Percentiles rank a stretch among this genome's conserved stretches.
Conservation (phyloP, 1,284 basidiomycete genomes). For the Microbotryomycetes sp. region DNA sequence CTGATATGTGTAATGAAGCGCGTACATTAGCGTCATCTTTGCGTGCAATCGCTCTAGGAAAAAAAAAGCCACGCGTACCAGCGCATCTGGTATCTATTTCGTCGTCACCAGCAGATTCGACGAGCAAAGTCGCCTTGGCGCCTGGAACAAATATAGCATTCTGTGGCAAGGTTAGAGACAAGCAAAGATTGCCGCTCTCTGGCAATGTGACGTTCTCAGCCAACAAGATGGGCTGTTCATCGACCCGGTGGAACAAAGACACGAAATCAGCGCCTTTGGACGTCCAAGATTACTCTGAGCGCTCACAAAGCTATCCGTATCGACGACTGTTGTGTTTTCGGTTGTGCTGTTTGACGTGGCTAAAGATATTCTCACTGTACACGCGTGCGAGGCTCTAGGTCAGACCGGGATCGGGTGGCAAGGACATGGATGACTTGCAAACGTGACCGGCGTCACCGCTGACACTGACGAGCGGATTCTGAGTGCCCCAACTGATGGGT, state of each 20-base stretch:
- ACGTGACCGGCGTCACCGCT: constrained; percentile 14
- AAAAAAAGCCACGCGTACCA: background rate
- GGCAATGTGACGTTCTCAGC: constrained; percentile 8
- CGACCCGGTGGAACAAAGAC: no score
- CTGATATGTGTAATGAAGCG: background rate
- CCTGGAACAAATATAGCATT: background rate
- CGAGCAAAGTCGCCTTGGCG: constrained; percentile 5
- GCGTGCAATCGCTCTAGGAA: background rate
- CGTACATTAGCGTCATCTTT: background rate
- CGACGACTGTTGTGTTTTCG: background rate
- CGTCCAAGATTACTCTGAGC: no score
- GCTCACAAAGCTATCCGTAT: constrained; percentile 11
- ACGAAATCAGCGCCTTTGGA: no score
- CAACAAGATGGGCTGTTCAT: constrained; percentile 1
- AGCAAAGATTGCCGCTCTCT: constrained; percentile 15
- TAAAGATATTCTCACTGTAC: constrained; percentile 1
- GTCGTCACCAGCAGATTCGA: constrained; percentile 9
- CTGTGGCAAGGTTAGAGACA: constrained; percentile 2
- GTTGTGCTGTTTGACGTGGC: constrained; percentile 3
- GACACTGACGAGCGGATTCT: constrained; percentile 8
- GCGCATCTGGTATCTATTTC: constrained; percentile 13
- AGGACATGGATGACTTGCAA: background rate
- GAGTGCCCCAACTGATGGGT: constrained; percentile 6
- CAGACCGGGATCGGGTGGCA: background rate
- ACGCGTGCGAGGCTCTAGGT: no score